These are phyloP conservation scores for Nakazawaea laoshanensis DNA, from an alignment of 805 yeast species.

Conservation along the genomic window DNA sequence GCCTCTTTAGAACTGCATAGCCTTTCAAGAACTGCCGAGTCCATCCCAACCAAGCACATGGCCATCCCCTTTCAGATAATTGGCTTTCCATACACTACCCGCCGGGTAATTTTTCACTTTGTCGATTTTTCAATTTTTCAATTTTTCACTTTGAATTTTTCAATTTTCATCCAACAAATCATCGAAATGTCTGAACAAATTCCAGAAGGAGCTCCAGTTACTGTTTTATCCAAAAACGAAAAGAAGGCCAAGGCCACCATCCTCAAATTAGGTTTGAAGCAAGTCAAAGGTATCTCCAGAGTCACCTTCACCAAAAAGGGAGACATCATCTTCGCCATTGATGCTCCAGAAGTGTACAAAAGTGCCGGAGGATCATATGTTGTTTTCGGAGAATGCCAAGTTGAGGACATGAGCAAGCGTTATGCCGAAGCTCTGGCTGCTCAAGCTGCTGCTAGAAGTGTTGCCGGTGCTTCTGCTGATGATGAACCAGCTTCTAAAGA, in stretches of 20 bases:
- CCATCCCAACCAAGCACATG: too few species aligned
- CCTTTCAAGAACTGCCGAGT: too few species aligned
- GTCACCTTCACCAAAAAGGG: constrained; percentile 94
- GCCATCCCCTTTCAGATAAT: too few species aligned
- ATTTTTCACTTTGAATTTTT: background rate
- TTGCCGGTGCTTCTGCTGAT: constrained; percentile 27
- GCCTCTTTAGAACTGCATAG: too few species aligned
- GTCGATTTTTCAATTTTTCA: too few species aligned
- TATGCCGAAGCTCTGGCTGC: constrained; percentile 78
- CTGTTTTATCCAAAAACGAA: constrained; percentile 82
- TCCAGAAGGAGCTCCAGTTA: constrained; percentile 79
- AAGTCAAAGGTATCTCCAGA: constrained; percentile 85
- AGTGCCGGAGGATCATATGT: constrained; percentile 90
- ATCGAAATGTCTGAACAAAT: constrained; percentile 28
- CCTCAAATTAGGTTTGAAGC: constrained; percentile 82
- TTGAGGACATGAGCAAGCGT: constrained; percentile 87
- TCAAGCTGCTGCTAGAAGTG: constrained; percentile 50
- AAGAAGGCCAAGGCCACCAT: constrained; percentile 91
- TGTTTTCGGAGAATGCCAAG: constrained; percentile 97
- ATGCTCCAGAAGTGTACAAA: constrained; percentile 90
- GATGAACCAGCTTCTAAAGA: constrained; percentile 38
- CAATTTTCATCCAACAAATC: constrained; percentile 6
- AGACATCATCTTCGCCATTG: constrained; percentile 86
- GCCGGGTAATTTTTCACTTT: background rate
- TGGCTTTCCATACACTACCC: background rate